These are phyloP conservation scores for Colletotrichum sp. DNA, from an alignment of 2,329 filamentous ascomycete genomes.

Conservation along the genomic window DNA sequence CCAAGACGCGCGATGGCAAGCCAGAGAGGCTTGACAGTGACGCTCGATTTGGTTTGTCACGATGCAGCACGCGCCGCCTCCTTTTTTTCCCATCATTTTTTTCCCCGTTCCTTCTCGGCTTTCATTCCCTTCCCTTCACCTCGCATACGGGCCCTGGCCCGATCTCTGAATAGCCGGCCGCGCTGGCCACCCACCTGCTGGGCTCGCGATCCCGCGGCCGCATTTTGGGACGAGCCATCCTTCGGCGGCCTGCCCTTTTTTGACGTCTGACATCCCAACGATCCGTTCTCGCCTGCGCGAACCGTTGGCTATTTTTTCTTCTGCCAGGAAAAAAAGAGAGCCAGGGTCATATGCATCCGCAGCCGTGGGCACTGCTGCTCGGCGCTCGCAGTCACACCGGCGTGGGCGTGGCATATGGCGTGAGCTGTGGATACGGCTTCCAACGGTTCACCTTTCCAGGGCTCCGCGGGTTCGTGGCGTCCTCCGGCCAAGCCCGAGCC, in stretches of 20 bases:
- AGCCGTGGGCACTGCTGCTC: conserved; percentile 2
- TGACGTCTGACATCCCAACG: background rate
- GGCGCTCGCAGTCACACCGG: conserved; percentile 3
- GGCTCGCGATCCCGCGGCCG: background rate
- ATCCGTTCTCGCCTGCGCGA: background rate
- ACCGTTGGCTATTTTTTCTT: background rate
- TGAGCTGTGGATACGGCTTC: conserved; percentile 9
- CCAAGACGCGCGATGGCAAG: background rate
- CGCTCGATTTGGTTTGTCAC: background rate
- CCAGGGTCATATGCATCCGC: background rate
- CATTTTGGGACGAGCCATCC: background rate
- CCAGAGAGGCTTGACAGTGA: background rate
- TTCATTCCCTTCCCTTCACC: background rate
- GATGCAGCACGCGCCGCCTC: background rate
- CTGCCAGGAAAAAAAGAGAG: background rate
- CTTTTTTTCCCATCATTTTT: background rate
- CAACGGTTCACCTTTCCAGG: background rate
- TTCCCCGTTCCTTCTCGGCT: background rate
- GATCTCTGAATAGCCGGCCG: background rate
- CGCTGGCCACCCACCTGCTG: background rate
- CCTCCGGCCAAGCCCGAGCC: background rate
- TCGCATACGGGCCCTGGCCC: background rate
- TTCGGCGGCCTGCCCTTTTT: background rate
- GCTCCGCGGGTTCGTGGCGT: background rate
- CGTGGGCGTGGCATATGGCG: conserved; percentile 8